These are phyloP conservation scores for Hypoxylon lienhwacheense DNA, from an alignment of 495 filamentous ascomycete species.

Conservation along the genomic window DNA sequence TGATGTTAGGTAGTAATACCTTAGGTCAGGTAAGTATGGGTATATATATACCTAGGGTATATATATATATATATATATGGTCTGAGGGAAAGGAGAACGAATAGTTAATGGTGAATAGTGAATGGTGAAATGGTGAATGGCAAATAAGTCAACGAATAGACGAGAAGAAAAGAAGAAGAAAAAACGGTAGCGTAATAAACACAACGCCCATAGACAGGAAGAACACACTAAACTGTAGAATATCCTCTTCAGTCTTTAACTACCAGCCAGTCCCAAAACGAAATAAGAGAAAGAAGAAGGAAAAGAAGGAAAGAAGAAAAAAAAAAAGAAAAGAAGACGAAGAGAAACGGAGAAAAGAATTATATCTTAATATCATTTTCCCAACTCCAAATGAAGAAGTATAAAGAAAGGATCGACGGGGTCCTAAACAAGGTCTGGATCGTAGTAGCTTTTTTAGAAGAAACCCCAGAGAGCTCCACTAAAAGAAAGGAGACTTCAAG, in stretches of 20 bases:
- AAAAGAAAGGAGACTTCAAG: constrained; percentile 35
- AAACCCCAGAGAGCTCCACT: constrained; percentile 3
- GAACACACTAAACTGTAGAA: too few species aligned
- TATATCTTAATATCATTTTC: constrained; percentile 21
- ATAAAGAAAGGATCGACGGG: constrained; percentile 28
- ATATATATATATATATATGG: too few species aligned
- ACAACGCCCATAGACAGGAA: not conserved
- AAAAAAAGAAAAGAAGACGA: constrained; percentile 10
- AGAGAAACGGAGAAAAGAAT: constrained; percentile 11
- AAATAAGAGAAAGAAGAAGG: constrained; percentile 2
- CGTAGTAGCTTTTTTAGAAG: constrained; percentile 11
- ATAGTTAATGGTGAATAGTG: too few species aligned
- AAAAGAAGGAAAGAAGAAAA: not conserved
- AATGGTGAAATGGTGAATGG: too few species aligned
- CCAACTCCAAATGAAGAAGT: constrained; percentile 9
- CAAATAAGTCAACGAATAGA: too few species aligned
- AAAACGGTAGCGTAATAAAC: not conserved
- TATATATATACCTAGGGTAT: too few species aligned
- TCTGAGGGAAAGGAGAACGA: too few species aligned
- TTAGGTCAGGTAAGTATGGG: too few species aligned
- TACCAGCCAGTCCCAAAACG: not conserved
- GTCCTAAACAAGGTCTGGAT: constrained; percentile 10
- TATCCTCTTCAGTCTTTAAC: too few species aligned
- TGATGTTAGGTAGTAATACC: too few species aligned
- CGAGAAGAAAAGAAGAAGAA: not conserved